phyloP scores from a whole-genome alignment of 164 flowering plant genomes.

The Tinospora cordifolia region DNA sequence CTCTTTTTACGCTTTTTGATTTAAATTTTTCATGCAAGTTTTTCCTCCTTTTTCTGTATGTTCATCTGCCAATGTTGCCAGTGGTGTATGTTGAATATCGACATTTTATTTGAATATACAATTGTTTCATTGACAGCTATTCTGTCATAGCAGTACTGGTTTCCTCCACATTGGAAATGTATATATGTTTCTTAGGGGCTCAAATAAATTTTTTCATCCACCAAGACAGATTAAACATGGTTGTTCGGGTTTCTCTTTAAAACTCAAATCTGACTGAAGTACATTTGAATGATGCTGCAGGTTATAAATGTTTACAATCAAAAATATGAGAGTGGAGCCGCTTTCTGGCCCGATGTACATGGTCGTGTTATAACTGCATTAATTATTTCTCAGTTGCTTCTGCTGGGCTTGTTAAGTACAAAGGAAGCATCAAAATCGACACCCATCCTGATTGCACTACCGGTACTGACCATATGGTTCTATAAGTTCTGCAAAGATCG shows the following conservation, averaged over 20 bases:
- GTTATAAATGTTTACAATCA: slow-evolving; percentile 82
- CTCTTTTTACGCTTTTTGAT: too few species aligned
- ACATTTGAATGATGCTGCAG: slow-evolving; percentile 24
- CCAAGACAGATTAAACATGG: not conserved
- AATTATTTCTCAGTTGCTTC: slow-evolving; percentile 59
- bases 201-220: not conserved
- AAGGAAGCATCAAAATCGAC: slow-evolving; percentile 56
- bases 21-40: too few species aligned
- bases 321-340: slow-evolving; percentile 76
- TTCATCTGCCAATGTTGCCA: not conserved
- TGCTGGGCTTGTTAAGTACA: slow-evolving; percentile 66
- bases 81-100: not conserved
- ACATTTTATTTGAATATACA: too few species aligned
- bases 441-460: slow-evolving; percentile 66
- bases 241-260: not conserved
- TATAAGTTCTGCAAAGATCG: slow-evolving; percentile 67
- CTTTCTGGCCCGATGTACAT: slow-evolving; percentile 90
- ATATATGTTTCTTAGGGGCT: not conserved
- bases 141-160: not conserved
- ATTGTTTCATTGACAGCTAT: too few species aligned
- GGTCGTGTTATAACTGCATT: slow-evolving; percentile 51
- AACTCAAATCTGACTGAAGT: slow-evolving; percentile 9
- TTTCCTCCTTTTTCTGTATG: too few species aligned
- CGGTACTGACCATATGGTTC: slow-evolving; percentile 73
- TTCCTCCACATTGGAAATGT: not conserved